These are phyloP conservation scores for Saccharomycopsis lassenensis DNA, from an alignment of 805 yeast species.

Conservation along the genomic window DNA sequence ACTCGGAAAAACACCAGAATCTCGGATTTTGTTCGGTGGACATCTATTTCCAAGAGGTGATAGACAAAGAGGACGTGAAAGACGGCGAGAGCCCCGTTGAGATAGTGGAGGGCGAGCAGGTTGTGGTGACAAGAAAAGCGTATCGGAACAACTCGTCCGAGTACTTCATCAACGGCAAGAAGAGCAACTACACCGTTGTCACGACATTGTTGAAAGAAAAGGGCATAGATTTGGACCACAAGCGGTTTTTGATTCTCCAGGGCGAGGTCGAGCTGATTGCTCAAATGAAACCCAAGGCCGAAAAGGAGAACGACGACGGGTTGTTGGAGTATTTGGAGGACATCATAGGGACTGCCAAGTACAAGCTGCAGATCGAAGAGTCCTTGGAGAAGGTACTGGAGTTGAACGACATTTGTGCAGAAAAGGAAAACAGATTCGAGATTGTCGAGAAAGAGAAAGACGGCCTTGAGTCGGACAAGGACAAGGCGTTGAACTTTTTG, in stretches of 20 bases:
- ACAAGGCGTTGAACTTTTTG: constrained; percentile 57
- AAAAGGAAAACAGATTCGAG: constrained; percentile 67
- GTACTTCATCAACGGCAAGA: constrained; percentile 61
- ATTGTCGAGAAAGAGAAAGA: constrained; percentile 70
- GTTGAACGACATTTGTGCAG: constrained; percentile 70
- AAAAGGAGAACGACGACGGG: constrained; percentile 86
- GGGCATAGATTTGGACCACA: constrained; percentile 92
- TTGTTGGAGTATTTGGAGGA: constrained; percentile 89
- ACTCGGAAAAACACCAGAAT: constrained; percentile 62
- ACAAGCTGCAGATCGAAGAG: constrained; percentile 66
- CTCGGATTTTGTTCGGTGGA: constrained; percentile 80
- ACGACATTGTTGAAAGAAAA: constrained; percentile 60
- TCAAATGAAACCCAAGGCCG: constrained; percentile 97
- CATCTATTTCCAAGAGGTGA: constrained; percentile 70
- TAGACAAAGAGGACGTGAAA: constrained; percentile 37
- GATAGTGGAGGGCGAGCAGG: constrained; percentile 37
- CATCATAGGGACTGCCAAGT: constrained; percentile 87
- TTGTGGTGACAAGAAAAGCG: constrained; percentile 76
- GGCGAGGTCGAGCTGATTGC: constrained; percentile 99
- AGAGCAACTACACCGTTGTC: constrained; percentile 69
- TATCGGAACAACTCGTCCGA: constrained; percentile 64
- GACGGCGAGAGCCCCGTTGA: constrained; percentile 29
- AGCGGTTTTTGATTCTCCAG: constrained; percentile 85
- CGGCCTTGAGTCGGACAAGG: constrained; percentile 50
- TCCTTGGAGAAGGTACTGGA: constrained; percentile 50